Base-by-base conservation (phyloP, 345 rosid genomes). In the Hevea brasiliensis region DNA sequence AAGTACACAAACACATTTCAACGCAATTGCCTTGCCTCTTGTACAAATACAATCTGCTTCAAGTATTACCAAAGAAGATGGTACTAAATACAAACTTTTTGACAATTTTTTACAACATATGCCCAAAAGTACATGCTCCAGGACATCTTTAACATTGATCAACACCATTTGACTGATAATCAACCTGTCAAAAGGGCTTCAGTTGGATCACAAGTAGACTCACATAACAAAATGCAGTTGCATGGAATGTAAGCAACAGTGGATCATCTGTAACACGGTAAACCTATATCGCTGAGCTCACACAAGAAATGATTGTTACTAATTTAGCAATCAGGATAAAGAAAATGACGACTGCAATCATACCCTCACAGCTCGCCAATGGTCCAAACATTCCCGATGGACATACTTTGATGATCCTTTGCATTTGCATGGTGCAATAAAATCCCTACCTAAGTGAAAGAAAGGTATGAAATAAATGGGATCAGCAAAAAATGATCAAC, bases 351-450 rank as follows among this genome's bases (percentile, higher is more conserved):
- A 57, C 8, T 47, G 8, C 1, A 47, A 53, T 29, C 78, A 61
- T 79, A 93, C 99, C 98, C 80, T 88, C 55, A 93, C 87, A 15
- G 99, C 94, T 76, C 99, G 89, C 99, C 99, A 96, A 54, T 96
- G 99, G 79, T 96, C 98, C 86, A 96, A 87, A 77, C 99, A 96
- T 70, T 89, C 96, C 17, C 99, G 92, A 62, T 96, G 99, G 8
- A 96, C 99, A 84, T 93, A 96, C 85, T 93, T 93, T 7, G 97
- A 86, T 8, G 99, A 91, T 76, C 99, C 99, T 83, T 93, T 96
- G 83, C 99, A 93, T 83, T 89, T 93, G 86, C 99, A 96, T 17
- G 99, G 99, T 57, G 98, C 97, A 63, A 96, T 96, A 78, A 96
- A 96, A 82, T 96, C 99, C 82, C 99, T 91, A 80, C 99, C 99